Evolutionary conservation across 2,329 filamentous ascomycete species (phyloP).

Genomic region (Golovinomyces cichoracearum): DNA sequence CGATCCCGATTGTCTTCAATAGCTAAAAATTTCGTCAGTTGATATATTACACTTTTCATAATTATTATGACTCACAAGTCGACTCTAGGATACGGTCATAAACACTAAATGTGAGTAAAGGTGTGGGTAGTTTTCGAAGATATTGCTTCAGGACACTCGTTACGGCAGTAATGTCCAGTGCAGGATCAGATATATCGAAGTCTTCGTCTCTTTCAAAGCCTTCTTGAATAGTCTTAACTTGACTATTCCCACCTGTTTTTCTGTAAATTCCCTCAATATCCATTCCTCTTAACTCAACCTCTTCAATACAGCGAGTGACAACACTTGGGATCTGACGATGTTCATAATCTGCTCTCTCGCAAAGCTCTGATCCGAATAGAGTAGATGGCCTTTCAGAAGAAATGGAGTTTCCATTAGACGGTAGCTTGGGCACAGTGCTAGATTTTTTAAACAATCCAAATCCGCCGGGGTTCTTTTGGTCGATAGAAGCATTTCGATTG

Average conservation of each 20-base stretch:
- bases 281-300: conserved; percentile 90
- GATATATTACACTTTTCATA: background rate
- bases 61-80: conserved; percentile 31
- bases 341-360: conserved; percentile 66
- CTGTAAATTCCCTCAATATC: conserved; percentile 93
- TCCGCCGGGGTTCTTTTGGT: conserved; percentile 17
- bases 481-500: conserved; percentile 10
- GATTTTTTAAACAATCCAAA: conserved; percentile 42
- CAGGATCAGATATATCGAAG: conserved; percentile 78
- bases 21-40: conserved; percentile 20
- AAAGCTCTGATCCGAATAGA: conserved; percentile 74
- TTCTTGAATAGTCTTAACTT: conserved; percentile 70
- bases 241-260: conserved; percentile 80
- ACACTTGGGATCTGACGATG: conserved; percentile 72
- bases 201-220: conserved; percentile 71
- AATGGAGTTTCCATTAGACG: conserved; percentile 18
- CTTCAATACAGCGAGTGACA: conserved; percentile 80
- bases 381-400: conserved; percentile 27
- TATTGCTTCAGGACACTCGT: conserved; percentile 94
- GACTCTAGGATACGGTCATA: conserved; percentile 77
- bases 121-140: conserved; percentile 73
- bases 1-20: conserved; percentile 41
- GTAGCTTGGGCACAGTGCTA: conserved; percentile 23
- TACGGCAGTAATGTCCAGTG: conserved; percentile 84
- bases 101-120: conserved; percentile 72